These are phyloP conservation scores for Aspergillus spinulosporus DNA, from an alignment of 2,329 filamentous ascomycete genomes.

Conservation along the genomic window DNA sequence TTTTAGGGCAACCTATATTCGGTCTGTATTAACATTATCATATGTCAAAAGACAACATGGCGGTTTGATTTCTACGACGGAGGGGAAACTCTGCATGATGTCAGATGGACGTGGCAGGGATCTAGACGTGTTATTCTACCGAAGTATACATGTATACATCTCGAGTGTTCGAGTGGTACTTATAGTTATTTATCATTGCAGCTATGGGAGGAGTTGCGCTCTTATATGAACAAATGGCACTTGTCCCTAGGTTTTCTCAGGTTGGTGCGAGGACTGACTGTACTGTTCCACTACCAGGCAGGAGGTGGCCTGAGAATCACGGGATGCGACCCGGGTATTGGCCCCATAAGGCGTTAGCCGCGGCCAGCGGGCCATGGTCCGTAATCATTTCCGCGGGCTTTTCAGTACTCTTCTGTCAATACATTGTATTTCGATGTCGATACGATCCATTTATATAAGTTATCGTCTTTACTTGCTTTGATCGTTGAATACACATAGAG, in stretches of 20 bases:
- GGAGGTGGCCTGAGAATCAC: slow-evolving; percentile 1
- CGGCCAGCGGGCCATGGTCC: slow-evolving; percentile 4
- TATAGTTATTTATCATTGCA: background rate
- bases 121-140: slow-evolving; percentile 11
- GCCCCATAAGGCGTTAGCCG: slow-evolving; percentile 10
- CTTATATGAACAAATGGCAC: no score
- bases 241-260: no score
- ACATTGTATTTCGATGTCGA: no score
- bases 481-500: no score
- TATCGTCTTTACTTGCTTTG: no score
- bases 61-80: slow-evolving; percentile 1
- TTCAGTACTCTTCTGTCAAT: no score
- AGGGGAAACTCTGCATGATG: slow-evolving; percentile 3
- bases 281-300: background rate
- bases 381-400: background rate
- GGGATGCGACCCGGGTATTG: slow-evolving; percentile 1
- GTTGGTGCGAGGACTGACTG: no score
- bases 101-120: slow-evolving; percentile 10
- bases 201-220: background rate
- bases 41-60: slow-evolving; percentile 10
- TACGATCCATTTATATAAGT: no score
- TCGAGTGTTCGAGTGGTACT: slow-evolving; percentile 3
- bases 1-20: slow-evolving; percentile 4
- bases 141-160: slow-evolving; percentile 2
- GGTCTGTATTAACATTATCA: slow-evolving; percentile 21